Base-by-base conservation (phyloP, 768 basidiomycete species). In the Trametes maxima region DNA sequence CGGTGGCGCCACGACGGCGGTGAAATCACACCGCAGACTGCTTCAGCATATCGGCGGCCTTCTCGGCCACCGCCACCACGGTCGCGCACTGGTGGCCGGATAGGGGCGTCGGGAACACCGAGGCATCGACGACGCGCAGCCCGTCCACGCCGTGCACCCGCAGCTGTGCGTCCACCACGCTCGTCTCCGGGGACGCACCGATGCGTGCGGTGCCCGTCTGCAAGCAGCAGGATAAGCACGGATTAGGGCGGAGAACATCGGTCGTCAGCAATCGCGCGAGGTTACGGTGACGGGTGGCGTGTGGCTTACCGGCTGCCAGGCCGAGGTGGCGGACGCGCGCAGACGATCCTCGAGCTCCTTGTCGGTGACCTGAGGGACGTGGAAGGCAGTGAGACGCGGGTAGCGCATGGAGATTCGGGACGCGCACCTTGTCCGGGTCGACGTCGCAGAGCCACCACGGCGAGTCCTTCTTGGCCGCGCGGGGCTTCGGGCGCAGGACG, bases 191-290 rank as follows among this genome's bases (percentile, higher is more conserved):
- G 28, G 28, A 33, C 4, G 28, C 28, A 8, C 60, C 64, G 77
- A 83, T 80, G 2, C 75, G 65, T 45, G 74, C 75, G 1, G 79
- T 76, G n/a, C 78, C 60, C 14, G 44, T 37, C 59, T 60, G n/a
- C n/a, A n/a, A 33, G 28, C 3, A 33, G 46, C 25, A 36, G 40
- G 40, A n/a, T n/a, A n/a, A n/a, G n/a, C n/a, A n/a, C n/a, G n/a
- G n/a, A n/a, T n/a, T n/a, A n/a, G n/a, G n/a, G n/a, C n/a, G n/a
- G n/a, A n/a, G n/a, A n/a, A n/a, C 8, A 33, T 8, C 40, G 14
- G 12, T 3, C 40, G 40, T 42, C 40, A 42, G 40, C 40, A 11
- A 4, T 4, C 5, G 40, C n/a, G 14, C 40, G n/a, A n/a, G 3
- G 14, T n/a, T 11, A 13, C 40, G 13, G 13, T n/a, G 5, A 14